Percentiles rank a stretch among this genome's conserved stretches.
These are phyloP conservation scores for Podaxis carcinomalis DNA, from an alignment of 768 basidiomycete species.

Conservation along the genomic window DNA sequence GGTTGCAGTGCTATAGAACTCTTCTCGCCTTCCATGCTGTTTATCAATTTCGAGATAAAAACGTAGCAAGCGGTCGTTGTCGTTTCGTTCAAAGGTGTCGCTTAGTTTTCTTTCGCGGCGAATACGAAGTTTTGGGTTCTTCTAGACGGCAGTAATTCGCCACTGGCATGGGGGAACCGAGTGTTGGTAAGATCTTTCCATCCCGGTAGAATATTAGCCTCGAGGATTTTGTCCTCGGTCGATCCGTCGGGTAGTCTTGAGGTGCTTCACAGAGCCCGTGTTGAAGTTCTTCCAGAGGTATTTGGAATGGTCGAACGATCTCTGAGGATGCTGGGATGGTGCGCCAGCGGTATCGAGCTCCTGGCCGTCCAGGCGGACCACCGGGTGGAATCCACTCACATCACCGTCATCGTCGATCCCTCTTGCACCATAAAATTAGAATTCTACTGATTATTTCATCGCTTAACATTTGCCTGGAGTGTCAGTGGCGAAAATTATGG, in stretches of 20 bases:
- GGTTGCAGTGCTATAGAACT: too few species aligned
- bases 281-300: conserved; percentile 84
- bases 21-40: too few species aligned
- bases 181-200: conserved; percentile 98
- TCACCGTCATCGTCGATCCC: conserved; percentile 45
- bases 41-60: conserved; percentile 22
- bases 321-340: conserved; percentile 42
- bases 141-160: conserved; percentile 57
- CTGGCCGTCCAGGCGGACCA: conserved; percentile 38
- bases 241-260: conserved; percentile 72
- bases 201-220: conserved; percentile 77
- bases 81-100: conserved; percentile 66
- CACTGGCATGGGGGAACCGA: conserved; percentile 82
- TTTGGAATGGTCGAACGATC: conserved; percentile 76
- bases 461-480: conserved; percentile 55
- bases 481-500: background rate
- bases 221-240: conserved; percentile 83
- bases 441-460: conserved; percentile 25
- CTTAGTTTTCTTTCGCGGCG: conserved; percentile 93
- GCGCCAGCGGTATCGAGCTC: conserved; percentile 18
- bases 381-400: conserved; percentile 40
- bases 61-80: conserved; percentile 70
- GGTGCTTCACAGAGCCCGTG: conserved; percentile 77
- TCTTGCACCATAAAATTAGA: conserved; percentile 30
- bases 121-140: conserved; percentile 91